Base-by-base conservation (phyloP, 2,329 filamentous ascomycete species). In the Hawksworthiomyces lignivorus region DNA sequence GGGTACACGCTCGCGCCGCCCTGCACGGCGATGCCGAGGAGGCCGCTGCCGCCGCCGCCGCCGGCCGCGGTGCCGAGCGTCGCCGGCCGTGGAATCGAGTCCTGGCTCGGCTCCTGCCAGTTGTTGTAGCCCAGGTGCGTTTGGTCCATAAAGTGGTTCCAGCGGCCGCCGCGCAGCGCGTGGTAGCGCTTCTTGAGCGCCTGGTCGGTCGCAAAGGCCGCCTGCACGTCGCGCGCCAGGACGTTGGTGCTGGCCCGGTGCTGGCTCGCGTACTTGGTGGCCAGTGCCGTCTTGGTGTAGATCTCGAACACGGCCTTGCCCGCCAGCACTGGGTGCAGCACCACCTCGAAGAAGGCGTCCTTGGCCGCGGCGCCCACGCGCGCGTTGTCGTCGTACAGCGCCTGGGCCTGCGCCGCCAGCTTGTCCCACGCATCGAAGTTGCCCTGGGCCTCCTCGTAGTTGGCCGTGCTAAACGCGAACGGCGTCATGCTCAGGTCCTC, bases 371-470 rank as follows among this genome's bases (percentile, higher is more conserved):
- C 49, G 1, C 65, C 53, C 11, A 77, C 57, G 1, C 65, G 53
- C 11, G 77, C 57, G 4, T 54, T 54, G 40, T 68, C 59, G 36
- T 39, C 36, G 43, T 72, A 67, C 2, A 73, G 54, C 2, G 55
- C 54, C 43, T 72, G 62, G 1, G 73, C 69, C 18, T 61, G 56
- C 9, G 57, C 52, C 3, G 62, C 61, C 40, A 78, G 60, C 2
- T 59, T 53, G 10, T 62, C 55, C 74, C 75, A 80, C 38, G 70
- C 64, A 1, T 62, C 59, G 14, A 75, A 60, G 7, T 76, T 65
- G 2, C 53, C 59, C 42, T 77, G 72, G 11, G 73, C 74, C 53
- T 80, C 75, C 46, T 73, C 65, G 54, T 79, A 79, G 60, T 77
- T 70, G 50, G 71, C 61, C n/a, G 72, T 54, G 44, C 66, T 73